Base-by-base conservation (phyloP, 305 asterid genomes). In the Solanum aculeatissimum region DNA sequence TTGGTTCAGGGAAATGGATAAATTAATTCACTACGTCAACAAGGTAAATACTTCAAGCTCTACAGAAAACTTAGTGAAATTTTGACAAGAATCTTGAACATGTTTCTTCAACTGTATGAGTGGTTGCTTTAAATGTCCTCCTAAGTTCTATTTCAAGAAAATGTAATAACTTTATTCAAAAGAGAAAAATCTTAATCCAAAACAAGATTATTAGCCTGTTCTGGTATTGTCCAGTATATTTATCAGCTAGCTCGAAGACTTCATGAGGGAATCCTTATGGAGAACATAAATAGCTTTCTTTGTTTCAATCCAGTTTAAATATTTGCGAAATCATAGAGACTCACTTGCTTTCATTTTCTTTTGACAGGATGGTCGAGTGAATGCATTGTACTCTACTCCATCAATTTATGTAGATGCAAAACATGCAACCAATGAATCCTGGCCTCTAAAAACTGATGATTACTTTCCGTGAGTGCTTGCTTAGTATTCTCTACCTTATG, bases 1-100 rank as follows among this genome's bases (percentile, higher is more conserved):
- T 35, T 95, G 98, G 98, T 95, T 95, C 93, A 93, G 91, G 89
- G 91, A 95, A 86, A 95, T 95, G 98, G 98, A 95, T 89, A 95
- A 95, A 88, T 91, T 95, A 69, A 95, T 95, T 85, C 97, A 95
- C 88, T 91, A 95, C 79, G 98, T 95, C 83, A 95, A 94, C 89
- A 92, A 88, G 98, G 97, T 92, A 70, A 89, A 51, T 66, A 40
- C 35, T n/a, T 84, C n/a, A 25, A 23, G 4, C 51, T 29, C 74
- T 86, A 62, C 80, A 43, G 68, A 35, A 51, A 77, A 54, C 32
- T 9, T 57, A 13, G 9, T 77, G 10, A 77, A 77, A 51, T 53
- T 7, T 49, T 10, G 47, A 77, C 29, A 29, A 29, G 32, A 29
- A 27, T 19, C 23, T 45, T 29, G 27, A 12, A 51, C 82, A 9